Evolutionary conservation across 2,329 filamentous ascomycete species (phyloP), one percentile per base, ranked within the genome.

Genomic region (Neurospora crassa): DNA sequence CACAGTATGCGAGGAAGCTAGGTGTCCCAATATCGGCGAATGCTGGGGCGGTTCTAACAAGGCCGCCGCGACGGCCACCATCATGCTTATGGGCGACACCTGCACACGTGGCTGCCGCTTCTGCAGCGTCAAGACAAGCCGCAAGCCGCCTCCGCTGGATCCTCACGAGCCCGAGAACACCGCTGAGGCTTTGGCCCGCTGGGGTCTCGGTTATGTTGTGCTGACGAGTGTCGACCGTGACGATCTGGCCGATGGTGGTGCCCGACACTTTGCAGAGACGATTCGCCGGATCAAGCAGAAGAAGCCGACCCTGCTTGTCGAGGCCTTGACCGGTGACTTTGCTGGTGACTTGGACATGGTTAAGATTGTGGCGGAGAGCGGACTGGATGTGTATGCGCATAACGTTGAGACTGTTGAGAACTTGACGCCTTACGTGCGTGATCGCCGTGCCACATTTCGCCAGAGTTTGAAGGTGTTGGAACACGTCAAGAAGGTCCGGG

Each of bases 61-160:
- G 84, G 91, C 89, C 75, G 91, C 93, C 37, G 96, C 96, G 5
- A 99, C 96, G 41, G 96, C 96, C 2, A 99, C 96, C 12, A 98
- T 99, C 81, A 99, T 99, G 96, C 84, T 99, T 68, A 98, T 98
- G 94, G 96, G 96, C 74, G 96, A 99, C 81, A 98, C 95, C 10
- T 99, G 96, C 82, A 99, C 96, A 20, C 88, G 96, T 72, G 96
- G 95, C 20, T 99, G 96, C 82, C 89, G 96, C 70, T 99, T 99
- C 85, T 99, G 96, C 86, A 93, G 91, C 75, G 96, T 99, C 69
- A 98, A 98, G 86, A 99, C 96, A 3, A 90, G 84, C 72, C 90
- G 92, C 63, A 83, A 85, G 1, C 90, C 93, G 14, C 83, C 90
- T 59, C 92, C 96, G 12, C 87, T 99, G 68, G 96, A 99, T 80